Conservation (phyloP, 2,329 filamentous ascomycete species). For the Cladosporium sp. region DNA sequence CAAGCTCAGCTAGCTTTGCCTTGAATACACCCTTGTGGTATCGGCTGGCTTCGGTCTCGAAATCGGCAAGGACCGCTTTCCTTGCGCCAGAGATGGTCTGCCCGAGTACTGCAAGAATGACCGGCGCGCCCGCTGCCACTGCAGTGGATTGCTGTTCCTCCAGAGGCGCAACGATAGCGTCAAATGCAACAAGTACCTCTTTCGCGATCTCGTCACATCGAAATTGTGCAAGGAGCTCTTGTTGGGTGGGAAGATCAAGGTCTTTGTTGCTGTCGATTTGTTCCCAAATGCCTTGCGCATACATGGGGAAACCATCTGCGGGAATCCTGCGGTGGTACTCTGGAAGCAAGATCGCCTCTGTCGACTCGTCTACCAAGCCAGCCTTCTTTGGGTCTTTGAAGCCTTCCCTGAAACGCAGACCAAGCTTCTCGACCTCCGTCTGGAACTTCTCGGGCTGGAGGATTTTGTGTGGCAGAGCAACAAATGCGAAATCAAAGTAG, state of each 20-base stretch:
- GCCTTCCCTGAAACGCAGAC: conserved; percentile 76
- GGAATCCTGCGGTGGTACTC: conserved; percentile 96
- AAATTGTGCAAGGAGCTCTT: conserved; percentile 95
- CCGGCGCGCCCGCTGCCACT: conserved; percentile 65
- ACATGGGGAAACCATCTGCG: conserved; percentile 92
- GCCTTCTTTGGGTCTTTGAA: conserved; percentile 64
- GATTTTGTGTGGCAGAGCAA: conserved; percentile 93
- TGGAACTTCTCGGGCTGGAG: conserved; percentile 90
- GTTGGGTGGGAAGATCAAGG: conserved; percentile 90
- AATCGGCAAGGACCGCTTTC: conserved; percentile 70
- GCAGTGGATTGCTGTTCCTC: conserved; percentile 81
- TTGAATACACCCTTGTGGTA: conserved; percentile 96
- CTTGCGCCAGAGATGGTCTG: conserved; percentile 68
- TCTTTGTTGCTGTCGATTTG: conserved; percentile 99
- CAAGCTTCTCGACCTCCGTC: conserved; percentile 72
- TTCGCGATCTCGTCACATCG: conserved; percentile 94
- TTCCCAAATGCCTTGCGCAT: conserved; percentile 93
- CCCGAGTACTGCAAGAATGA: conserved; percentile 73
- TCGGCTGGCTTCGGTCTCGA: conserved; percentile 83
- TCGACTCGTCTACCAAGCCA: conserved; percentile 63
- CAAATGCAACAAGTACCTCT: conserved; percentile 81
- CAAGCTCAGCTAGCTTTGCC: conserved; percentile 79
- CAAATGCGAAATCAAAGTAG: conserved; percentile 98
- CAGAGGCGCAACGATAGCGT: conserved; percentile 73
- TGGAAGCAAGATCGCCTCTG: conserved; percentile 78